Percentiles rank a stretch among this genome's conserved stretches.
Evolutionary conservation across 257 asterid genomes (phyloP).

Genomic region (Solanum medicagineum): DNA sequence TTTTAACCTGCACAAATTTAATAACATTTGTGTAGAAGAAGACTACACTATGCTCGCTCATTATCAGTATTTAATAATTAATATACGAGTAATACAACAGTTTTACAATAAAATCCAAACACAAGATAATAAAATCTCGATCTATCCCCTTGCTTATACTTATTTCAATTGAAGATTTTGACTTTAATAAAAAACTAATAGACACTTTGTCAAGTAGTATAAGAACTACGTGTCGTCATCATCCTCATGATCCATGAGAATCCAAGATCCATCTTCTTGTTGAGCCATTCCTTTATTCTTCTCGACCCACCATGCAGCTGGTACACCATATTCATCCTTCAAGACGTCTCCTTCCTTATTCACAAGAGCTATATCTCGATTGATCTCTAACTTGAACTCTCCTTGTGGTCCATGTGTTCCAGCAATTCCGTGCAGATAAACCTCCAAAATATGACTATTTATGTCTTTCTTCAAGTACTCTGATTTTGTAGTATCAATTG

Average conservation of each 20-base stretch:
- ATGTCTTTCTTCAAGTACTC: constrained; percentile 15
- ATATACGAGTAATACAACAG: too few relatives aligned
- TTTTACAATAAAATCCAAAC: too few relatives aligned
- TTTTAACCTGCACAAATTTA: background rate
- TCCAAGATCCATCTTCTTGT: constrained; percentile 8
- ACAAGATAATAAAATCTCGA: background rate
- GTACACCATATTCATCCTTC: constrained; percentile 6
- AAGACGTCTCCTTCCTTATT: constrained; percentile 12
- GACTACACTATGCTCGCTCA: background rate
- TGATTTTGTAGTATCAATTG: constrained; percentile 43
- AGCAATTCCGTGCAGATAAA: constrained; percentile 35
- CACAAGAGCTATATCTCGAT: constrained; percentile 8
- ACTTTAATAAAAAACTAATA: too few relatives aligned
- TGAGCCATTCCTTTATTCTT: constrained; percentile 9
- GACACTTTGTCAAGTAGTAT: too few relatives aligned
- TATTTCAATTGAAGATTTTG: too few relatives aligned
- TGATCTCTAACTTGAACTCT: constrained; percentile 4
- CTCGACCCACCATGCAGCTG: background rate
- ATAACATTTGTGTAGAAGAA: background rate
- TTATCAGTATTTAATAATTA: background rate
- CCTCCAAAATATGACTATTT: constrained; percentile 37
- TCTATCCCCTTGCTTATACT: too few relatives aligned
- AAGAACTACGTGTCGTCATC: too few relatives aligned
- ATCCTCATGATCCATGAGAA: background rate
- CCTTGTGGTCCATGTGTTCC: constrained; percentile 17